phyloP scores from a whole-genome alignment of 1,284 basidiomycete genomes.

The Sporisorium exsertum region DNA sequence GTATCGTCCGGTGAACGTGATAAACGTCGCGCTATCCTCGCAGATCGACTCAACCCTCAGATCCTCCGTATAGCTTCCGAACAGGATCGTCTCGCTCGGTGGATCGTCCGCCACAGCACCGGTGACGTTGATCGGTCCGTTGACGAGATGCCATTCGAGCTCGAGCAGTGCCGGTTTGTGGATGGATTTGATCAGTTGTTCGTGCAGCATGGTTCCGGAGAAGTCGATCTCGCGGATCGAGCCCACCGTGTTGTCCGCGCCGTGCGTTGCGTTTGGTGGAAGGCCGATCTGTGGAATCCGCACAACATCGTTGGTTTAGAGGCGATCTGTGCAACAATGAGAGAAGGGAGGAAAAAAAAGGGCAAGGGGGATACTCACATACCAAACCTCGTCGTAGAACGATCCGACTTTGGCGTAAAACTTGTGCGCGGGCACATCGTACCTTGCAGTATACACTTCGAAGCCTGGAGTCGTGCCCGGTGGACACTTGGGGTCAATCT shows the following conservation, averaged over 20 bases:
- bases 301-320: too few relatives aligned
- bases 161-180: conserved; percentile 28
- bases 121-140: conserved; percentile 35
- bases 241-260: conserved; percentile 26
- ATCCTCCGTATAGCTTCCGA: conserved; percentile 37
- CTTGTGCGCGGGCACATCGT: conserved; percentile 23
- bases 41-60: conserved; percentile 36
- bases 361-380: conserved; percentile 39
- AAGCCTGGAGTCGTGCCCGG: conserved; percentile 28
- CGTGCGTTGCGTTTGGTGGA: conserved; percentile 23
- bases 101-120: conserved; percentile 34
- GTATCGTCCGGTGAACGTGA: conserved; percentile 32
- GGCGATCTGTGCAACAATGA: too few relatives aligned
- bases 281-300: conserved; percentile 28
- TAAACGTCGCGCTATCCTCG: conserved; percentile 22
- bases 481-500: conserved; percentile 31
- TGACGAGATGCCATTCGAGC: conserved; percentile 38
- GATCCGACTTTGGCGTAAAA: conserved; percentile 33
- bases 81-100: conserved; percentile 24
- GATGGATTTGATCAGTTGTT: conserved; percentile 33
- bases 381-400: conserved; percentile 36
- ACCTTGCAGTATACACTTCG: conserved; percentile 30
- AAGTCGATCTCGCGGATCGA: conserved; percentile 38
- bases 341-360: too few relatives aligned
- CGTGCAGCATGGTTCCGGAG: conserved; percentile 31